Conservation (phyloP, 768 basidiomycete genomes). For the Piloderma croceum region DNA sequence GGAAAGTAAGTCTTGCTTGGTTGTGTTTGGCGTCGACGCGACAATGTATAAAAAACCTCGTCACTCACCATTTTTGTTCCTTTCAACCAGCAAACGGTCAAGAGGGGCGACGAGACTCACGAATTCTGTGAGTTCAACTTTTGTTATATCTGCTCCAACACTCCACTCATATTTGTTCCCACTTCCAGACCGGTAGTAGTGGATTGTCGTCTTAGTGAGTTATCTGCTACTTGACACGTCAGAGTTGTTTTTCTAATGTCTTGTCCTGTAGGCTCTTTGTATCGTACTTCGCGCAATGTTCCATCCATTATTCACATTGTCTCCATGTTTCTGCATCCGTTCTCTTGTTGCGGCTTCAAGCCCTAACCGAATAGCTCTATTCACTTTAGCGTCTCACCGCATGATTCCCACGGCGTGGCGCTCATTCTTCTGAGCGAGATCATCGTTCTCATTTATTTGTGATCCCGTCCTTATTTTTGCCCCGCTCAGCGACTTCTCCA, state of each 20-base stretch:
- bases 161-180: conserved; percentile 10
- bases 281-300: conserved; percentile 5
- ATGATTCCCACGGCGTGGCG: conserved; percentile 56
- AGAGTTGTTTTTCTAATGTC: conserved; percentile 31
- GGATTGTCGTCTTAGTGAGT: conserved; percentile 14
- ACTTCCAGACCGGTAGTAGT: conserved; percentile 30
- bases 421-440: conserved; percentile 86
- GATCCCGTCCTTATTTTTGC: conserved; percentile 36
- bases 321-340: not conserved
- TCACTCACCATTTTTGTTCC: conserved; percentile 29
- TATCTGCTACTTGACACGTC: conserved; percentile 12
- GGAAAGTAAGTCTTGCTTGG: conserved; percentile 91
- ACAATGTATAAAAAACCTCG: conserved; percentile 25
- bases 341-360: conserved; percentile 2
- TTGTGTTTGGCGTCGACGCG: conserved; percentile 35
- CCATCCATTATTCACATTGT: not conserved
- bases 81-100: conserved; percentile 83
- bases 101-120: conserved; percentile 91
- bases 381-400: conserved; percentile 85
- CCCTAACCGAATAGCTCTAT: conserved; percentile 47
- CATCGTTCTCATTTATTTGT: conserved; percentile 20
- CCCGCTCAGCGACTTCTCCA: conserved; percentile 27
- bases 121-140: conserved; percentile 76
- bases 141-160: not conserved
- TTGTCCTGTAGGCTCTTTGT: conserved; percentile 25